phyloP scores from a whole-genome alignment of 225 moss, liverwort and hornwort genomes.

The Pseudoscleropodium purum region DNA sequence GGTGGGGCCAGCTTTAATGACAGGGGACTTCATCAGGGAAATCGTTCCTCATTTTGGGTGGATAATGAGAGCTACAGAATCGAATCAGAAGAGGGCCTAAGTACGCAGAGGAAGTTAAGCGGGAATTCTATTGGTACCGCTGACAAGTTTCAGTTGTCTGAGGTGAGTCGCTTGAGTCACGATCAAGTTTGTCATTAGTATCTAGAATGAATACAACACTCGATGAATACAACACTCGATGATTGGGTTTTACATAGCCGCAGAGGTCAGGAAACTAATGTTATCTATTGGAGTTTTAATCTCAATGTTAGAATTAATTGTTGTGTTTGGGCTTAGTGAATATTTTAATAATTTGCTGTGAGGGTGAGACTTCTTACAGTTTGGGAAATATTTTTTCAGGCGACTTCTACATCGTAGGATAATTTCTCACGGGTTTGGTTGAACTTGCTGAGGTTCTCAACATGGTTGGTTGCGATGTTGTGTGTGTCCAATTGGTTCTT shows the following conservation, averaged over 20 bases:
- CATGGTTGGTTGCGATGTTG: not conserved
- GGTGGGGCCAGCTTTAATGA: constrained; percentile 8
- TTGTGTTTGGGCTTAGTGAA: not conserved
- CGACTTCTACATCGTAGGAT: not conserved
- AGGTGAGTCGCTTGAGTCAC: constrained; percentile 18
- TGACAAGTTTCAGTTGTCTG: constrained; percentile 9
- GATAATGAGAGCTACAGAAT: constrained; percentile 21
- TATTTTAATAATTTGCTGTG: not conserved
- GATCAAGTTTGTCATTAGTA: not conserved
- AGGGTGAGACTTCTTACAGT: not conserved
- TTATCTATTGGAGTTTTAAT: not conserved
- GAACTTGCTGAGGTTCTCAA: not conserved
- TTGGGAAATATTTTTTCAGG: not conserved
- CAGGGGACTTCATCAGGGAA: constrained; percentile 21
- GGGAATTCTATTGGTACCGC: constrained; percentile 1
- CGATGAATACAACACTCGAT: not conserved
- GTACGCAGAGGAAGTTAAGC: constrained; percentile 4
- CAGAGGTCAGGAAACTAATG: not conserved
- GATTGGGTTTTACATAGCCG: not conserved
- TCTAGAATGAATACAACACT: not conserved
- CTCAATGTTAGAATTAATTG: not conserved
- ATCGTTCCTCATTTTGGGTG: constrained; percentile 16
- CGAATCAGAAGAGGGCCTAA: constrained; percentile 5
- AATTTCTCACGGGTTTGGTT: not conserved
- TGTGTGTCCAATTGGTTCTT: not conserved